These are phyloP conservation scores for Ceratobasidium theobromae DNA, from an alignment of 1,284 basidiomycete species.

Conservation along the genomic window DNA sequence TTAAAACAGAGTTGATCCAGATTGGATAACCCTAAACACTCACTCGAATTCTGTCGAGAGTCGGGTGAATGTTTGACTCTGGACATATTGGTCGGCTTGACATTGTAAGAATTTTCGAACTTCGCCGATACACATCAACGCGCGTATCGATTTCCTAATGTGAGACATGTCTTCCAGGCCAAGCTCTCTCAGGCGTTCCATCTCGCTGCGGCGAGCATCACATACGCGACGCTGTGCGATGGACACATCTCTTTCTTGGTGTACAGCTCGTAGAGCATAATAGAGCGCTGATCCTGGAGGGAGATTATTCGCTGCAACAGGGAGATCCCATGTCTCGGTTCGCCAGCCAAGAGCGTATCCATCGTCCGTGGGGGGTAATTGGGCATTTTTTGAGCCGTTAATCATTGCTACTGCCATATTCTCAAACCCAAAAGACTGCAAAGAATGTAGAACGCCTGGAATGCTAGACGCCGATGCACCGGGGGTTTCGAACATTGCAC, in stretches of 20 bases:
- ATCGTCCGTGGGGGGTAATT: conserved; percentile 52
- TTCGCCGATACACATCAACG: conserved; percentile 78
- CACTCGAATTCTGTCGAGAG: conserved; percentile 66
- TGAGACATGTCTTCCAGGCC: conserved; percentile 77
- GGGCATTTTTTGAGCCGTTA: conserved; percentile 44
- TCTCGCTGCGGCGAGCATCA: conserved; percentile 57
- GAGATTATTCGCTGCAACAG: conserved; percentile 54
- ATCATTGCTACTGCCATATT: conserved; percentile 70
- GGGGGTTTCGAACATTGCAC: conserved; percentile 71
- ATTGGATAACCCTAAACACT: conserved; percentile 41
- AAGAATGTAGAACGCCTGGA: conserved; percentile 66
- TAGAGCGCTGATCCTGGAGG: conserved; percentile 69
- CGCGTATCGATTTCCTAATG: conserved; percentile 64
- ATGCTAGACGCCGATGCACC: conserved; percentile 47
- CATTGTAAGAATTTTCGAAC: conserved; percentile 44
- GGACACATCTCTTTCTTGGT: conserved; percentile 64
- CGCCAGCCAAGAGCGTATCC: conserved; percentile 85
- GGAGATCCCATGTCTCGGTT: conserved; percentile 90
- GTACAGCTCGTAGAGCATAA: conserved; percentile 71
- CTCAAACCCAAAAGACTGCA: conserved; percentile 88
- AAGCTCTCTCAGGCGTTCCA: conserved; percentile 63
- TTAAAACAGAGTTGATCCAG: conserved; percentile 34
- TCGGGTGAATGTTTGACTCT: conserved; percentile 43
- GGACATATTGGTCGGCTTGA: neutral
- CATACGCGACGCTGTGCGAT: conserved; percentile 54